These are phyloP conservation scores for Atkinsonella texensis DNA, from an alignment of 2,329 filamentous ascomycete genomes.

Conservation along the genomic window DNA sequence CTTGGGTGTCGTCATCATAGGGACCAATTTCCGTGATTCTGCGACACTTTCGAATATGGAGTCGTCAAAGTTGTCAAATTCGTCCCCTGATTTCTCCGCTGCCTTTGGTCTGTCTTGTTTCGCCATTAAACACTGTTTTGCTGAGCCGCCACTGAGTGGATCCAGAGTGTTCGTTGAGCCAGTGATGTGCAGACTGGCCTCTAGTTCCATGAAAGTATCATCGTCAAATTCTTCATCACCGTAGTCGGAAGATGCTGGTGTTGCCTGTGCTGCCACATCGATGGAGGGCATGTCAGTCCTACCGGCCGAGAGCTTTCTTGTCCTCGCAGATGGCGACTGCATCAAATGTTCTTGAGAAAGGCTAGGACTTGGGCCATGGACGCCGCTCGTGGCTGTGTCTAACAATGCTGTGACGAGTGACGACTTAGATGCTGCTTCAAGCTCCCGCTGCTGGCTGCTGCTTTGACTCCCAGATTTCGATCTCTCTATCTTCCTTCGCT, in stretches of 20 bases:
- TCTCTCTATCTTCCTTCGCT: constrained; percentile 49
- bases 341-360: constrained; percentile 17
- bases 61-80: constrained; percentile 56
- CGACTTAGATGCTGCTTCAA: constrained; percentile 40
- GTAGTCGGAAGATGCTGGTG: constrained; percentile 32
- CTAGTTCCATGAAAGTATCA: constrained; percentile 43
- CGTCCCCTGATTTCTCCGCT: constrained; percentile 23
- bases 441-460: constrained; percentile 24
- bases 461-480: constrained; percentile 24
- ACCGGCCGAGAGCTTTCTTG: constrained; percentile 18
- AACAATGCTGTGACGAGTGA: constrained; percentile 51
- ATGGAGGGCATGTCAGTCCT: constrained; percentile 13
- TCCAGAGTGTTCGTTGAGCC: constrained; percentile 6
- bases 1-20: constrained; percentile 6
- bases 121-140: not conserved
- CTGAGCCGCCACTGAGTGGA: constrained; percentile 20
- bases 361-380: constrained; percentile 29
- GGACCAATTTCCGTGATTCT: constrained; percentile 6
- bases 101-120: not conserved
- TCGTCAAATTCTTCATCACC: constrained; percentile 48
- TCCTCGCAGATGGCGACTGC: constrained; percentile 34
- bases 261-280: constrained; percentile 8
- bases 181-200: constrained; percentile 26
- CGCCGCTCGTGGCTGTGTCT: constrained; percentile 48
- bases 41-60: constrained; percentile 39